These are phyloP conservation scores for Candida takata DNA, from an alignment of 805 yeast genomes.

Conservation along the genomic window DNA sequence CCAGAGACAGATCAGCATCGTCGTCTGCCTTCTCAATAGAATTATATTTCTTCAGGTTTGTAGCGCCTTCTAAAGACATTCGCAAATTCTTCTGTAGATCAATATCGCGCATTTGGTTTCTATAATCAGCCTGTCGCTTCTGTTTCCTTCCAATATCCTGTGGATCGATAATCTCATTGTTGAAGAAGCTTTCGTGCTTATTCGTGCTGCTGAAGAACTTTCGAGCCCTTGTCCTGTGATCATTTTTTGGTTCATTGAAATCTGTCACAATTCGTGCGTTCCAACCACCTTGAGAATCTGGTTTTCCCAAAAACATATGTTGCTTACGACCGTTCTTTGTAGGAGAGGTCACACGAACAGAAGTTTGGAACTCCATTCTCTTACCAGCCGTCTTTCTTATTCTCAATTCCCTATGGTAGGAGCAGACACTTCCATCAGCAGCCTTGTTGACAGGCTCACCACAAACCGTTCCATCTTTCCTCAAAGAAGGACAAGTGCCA, in stretches of 20 bases:
- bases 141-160: constrained; percentile 32
- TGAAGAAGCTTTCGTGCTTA: constrained; percentile 45
- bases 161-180: constrained; percentile 29
- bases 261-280: constrained; percentile 23
- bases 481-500: constrained; percentile 50
- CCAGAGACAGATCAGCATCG: constrained; percentile 19
- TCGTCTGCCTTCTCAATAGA: constrained; percentile 1
- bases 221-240: constrained; percentile 18
- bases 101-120: constrained; percentile 9
- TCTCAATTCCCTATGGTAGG: constrained; percentile 59
- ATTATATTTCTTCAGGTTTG: constrained; percentile 22
- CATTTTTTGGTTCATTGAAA: constrained; percentile 18
- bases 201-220: constrained; percentile 33
- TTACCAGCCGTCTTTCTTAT: constrained; percentile 46
- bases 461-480: constrained; percentile 47
- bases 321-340: constrained; percentile 41
- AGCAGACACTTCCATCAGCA: constrained; percentile 52
- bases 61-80: constrained; percentile 12
- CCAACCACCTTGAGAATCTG: constrained; percentile 23
- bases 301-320: constrained; percentile 33
- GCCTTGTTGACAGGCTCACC: constrained; percentile 50
- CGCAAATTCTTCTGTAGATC: constrained; percentile 4
- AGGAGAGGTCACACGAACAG: constrained; percentile 44
- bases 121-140: constrained; percentile 26
- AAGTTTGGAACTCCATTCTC: constrained; percentile 71